These are phyloP conservation scores for Pichia sp. DNA, from an alignment of 1,139 yeast genomes.

Conservation along the genomic window DNA sequence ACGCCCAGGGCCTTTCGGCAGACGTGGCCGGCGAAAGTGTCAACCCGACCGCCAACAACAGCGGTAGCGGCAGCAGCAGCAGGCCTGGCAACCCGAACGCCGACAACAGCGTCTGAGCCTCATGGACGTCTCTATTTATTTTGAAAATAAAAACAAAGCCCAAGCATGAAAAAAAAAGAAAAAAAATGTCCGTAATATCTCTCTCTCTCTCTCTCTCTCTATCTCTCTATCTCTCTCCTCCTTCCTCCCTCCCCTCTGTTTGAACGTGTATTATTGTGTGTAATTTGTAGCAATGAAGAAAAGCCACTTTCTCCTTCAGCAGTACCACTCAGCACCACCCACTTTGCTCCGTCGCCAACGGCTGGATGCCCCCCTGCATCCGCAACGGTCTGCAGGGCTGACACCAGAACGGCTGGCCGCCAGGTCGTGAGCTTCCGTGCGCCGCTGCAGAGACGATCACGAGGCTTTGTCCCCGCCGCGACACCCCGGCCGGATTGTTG, in stretches of 20 bases:
- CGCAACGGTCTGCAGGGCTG: neutral
- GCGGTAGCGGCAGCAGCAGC: neutral
- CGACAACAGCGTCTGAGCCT: neutral
- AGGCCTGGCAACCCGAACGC: neutral
- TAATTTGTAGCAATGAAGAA: neutral
- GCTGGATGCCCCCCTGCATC: neutral
- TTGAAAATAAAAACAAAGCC: neutral
- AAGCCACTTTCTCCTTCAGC: too few species aligned
- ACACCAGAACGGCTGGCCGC: neutral
- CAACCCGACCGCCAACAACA: neutral
- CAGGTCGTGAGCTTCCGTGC: neutral
- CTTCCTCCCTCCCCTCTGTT: neutral
- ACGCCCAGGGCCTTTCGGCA: neutral
- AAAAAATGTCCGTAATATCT: neutral
- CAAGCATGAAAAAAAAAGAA: neutral
- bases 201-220: neutral
- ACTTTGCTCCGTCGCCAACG: too few species aligned
- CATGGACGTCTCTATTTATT: neutral
- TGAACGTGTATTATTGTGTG: neutral
- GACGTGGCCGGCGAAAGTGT: neutral
- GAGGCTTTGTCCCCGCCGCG: neutral
- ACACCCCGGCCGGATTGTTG: too few species aligned
- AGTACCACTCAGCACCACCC: neutral
- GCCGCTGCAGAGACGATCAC: conserved; percentile 1
- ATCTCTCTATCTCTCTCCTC: too few species aligned